Evolutionary conservation across 768 basidiomycete species (phyloP), one percentile per base, ranked within the genome.

Genomic region (Lactarius akahatsu): DNA sequence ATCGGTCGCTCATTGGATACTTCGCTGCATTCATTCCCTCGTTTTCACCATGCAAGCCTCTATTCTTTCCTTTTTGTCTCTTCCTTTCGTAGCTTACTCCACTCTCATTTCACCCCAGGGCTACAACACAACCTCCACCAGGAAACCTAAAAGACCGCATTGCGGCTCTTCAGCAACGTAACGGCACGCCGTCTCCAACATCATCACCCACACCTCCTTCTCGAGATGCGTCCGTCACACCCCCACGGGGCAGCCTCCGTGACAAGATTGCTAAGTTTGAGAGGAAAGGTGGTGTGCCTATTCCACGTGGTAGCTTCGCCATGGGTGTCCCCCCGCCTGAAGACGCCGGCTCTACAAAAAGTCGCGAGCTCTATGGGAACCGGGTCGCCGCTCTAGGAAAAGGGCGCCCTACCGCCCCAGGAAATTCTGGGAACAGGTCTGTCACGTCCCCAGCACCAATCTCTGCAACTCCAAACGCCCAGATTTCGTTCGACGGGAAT

Each of bases 231-330:
- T 72, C 66, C 41, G 50, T 65, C 67, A 67, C 63, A 23, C 55
- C 65, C 60, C 59, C 68, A 10, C 59, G 69, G 0, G 73, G 78
- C 45, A 76, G 74, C 13, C 76, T 85, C 11, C 79, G 84, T 26
- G 90, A 88, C 74, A 91, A 85, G 78, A 92, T 92, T 69, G 90
- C 91, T 26, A 86, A 83, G 68, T 93, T 93, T 65, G 91, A 93
- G 76, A 81, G 81, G 76, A 88, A 90, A 74, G 91, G 91, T 61
- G 89, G 86, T 13, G 80, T 87, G 0, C 91, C 91, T 18, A 84
- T 85, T 43, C 91, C 91, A n/a, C 80, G 88, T 58, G 87, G 88
- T 4, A 86, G 87, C 68, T 90, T 91, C 76, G 89, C 84, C 26
- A 77, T 89, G 69, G 87, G 87, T 18, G 83, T 83, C 13, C 87